These are phyloP conservation scores for Monosporozyma siamensis DNA, from an alignment of 805 yeast genomes.

Conservation along the genomic window DNA sequence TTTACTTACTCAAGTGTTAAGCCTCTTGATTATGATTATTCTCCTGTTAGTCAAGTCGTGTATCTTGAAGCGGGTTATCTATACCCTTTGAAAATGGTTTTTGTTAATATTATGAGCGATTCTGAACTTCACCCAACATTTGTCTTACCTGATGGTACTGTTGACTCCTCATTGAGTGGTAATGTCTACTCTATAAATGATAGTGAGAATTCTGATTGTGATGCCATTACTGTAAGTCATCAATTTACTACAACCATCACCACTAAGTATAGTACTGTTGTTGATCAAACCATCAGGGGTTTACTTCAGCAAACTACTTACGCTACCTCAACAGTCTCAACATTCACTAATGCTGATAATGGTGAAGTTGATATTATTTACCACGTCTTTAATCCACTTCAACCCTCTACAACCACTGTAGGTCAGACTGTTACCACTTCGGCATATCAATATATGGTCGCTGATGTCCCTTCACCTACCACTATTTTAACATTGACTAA, in stretches of 20 bases:
- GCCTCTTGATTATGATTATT: neutral
- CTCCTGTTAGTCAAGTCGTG: neutral
- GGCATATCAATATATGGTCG: neutral
- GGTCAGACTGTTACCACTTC: neutral
- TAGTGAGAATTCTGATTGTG: neutral
- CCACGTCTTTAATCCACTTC: neutral
- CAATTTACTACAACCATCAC: neutral
- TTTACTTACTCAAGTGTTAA: neutral
- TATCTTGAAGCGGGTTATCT: constrained; percentile 14
- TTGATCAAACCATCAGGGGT: neutral
- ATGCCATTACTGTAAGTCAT: neutral
- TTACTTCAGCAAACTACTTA: neutral
- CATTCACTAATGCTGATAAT: neutral
- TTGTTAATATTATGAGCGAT: constrained; percentile 8
- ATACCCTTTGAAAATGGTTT: constrained; percentile 20
- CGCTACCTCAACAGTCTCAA: neutral
- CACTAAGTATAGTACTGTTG: neutral
- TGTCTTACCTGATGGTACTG: constrained; percentile 11
- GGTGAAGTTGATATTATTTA: neutral
- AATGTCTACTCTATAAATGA: constrained; percentile 4
- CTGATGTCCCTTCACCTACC: neutral
- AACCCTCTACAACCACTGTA: neutral
- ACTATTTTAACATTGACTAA: neutral
- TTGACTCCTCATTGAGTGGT: constrained; percentile 4
- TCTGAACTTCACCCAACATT: constrained; percentile 6